Evolutionary conservation across 305 asterid species (phyloP).

Genomic region (Striga hermonthica): DNA sequence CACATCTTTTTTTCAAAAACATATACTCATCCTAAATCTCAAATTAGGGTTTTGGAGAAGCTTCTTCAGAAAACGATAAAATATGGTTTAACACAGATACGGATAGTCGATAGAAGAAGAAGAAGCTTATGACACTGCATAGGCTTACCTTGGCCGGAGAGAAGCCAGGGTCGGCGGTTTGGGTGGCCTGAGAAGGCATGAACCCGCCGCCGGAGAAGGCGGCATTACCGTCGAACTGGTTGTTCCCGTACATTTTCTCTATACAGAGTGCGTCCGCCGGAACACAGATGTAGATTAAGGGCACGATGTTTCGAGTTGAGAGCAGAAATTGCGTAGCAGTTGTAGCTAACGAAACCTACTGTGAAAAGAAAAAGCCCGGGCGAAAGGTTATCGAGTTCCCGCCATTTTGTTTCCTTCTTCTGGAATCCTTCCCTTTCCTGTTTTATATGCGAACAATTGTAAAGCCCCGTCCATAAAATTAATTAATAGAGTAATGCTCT

Average conservation of each 20-base stretch:
- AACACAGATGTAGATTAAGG: background rate
- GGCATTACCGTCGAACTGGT: conserved; percentile 72
- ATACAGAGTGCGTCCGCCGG: background rate
- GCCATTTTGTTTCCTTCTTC: too few species aligned
- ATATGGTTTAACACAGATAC: background rate
- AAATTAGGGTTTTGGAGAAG: conserved; percentile 37
- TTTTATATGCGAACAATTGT: too few species aligned
- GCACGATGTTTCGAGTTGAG: too few species aligned
- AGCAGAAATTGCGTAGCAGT: too few species aligned
- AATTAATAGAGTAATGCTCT: too few species aligned
- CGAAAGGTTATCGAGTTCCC: too few species aligned
- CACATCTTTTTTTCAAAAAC: background rate
- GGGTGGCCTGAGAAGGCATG: conserved; percentile 95
- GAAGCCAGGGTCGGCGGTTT: conserved; percentile 51
- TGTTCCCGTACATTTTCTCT: conserved; percentile 51
- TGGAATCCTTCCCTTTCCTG: too few species aligned
- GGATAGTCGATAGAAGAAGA: background rate
- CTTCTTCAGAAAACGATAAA: background rate
- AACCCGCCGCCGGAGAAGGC: conserved; percentile 97
- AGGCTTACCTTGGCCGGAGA: conserved; percentile 60
- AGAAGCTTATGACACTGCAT: background rate
- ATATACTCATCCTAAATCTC: background rate
- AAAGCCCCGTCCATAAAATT: too few species aligned
- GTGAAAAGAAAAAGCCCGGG: too few species aligned
- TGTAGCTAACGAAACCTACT: too few species aligned